Base-by-base conservation (phyloP, 306 rosid species). In the Herpetospermum pedunculosum region DNA sequence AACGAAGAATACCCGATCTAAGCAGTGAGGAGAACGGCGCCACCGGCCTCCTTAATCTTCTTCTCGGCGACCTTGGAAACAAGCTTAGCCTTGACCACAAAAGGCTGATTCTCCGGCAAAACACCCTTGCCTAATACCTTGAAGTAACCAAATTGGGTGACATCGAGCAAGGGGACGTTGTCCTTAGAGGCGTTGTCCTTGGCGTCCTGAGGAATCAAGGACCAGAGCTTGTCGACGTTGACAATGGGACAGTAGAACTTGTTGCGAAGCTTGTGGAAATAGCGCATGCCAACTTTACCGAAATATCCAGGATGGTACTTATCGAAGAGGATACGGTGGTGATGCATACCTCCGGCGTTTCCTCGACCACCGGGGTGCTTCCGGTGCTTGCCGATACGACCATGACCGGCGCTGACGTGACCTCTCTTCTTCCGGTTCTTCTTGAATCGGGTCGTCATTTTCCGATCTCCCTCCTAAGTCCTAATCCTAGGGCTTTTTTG, bases 291-390 rank as follows among this genome's bases (percentile, higher is more conserved):
- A n/a, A n/a, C n/a, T n/a, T n/a, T n/a, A n/a, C n/a, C n/a, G n/a
- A n/a, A n/a, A n/a, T n/a, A n/a, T n/a, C n/a, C n/a, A n/a, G n/a
- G n/a, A n/a, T n/a, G n/a, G n/a, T n/a, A n/a, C 83, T 90, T 90
- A 83, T 90, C 96, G 88, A 90, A 90, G 0, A 90, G 88, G 79
- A 90, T 90, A 1, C 92, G 85, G 80, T 90, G 96, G 83, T 90
- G 96, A 85, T 90, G 96, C 96, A 90, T 86, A 12, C 96, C 96
- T 35, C 96, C 96, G 57, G 96, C 96, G 70, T 90, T 90, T 35
- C 96, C 92, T 0, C 96, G 86, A 48, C 96, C 96, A 0, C 96
- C 89, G 1, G 96, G 96, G 25, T 90, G 96, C 88, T 87, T 90
- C 2, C 92, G 75, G 87, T 90, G 96, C 70, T 90, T 90, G 0